These are phyloP conservation scores for Helminthosporium solani DNA, from an alignment of 2,329 filamentous ascomycete species.

Conservation along the genomic window DNA sequence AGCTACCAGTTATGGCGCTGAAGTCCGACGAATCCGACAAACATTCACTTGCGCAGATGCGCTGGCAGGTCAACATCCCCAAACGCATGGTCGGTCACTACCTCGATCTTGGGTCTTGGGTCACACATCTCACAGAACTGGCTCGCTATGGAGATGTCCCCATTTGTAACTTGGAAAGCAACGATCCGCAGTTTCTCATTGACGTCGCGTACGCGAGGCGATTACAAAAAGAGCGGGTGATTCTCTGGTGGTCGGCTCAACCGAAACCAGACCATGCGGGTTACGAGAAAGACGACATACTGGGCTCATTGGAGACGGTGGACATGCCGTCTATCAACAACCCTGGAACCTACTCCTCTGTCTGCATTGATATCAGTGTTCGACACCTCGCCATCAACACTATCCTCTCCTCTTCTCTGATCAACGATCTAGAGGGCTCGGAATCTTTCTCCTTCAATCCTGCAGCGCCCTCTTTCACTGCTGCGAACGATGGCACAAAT, in stretches of 20 bases:
- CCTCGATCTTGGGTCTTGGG: slow-evolving; percentile 88
- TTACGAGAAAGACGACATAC: slow-evolving; percentile 88
- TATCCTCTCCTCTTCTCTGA: slow-evolving; percentile 90
- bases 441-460: slow-evolving; percentile 86
- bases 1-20: slow-evolving; percentile 80
- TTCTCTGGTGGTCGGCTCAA: slow-evolving; percentile 93
- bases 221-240: slow-evolving; percentile 85
- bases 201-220: slow-evolving; percentile 92
- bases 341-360: slow-evolving; percentile 88
- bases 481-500: slow-evolving; percentile 62
- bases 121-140: slow-evolving; percentile 82
- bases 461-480: slow-evolving; percentile 62
- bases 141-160: slow-evolving; percentile 92
- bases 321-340: slow-evolving; percentile 93
- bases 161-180: slow-evolving; percentile 89
- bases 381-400: slow-evolving; percentile 97
- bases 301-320: slow-evolving; percentile 78
- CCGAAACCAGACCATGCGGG: slow-evolving; percentile 92
- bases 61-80: slow-evolving; percentile 89
- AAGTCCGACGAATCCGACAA: slow-evolving; percentile 82
- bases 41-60: slow-evolving; percentile 80
- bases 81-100: slow-evolving; percentile 87
- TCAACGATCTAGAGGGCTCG: slow-evolving; percentile 91
- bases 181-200: slow-evolving; percentile 92
- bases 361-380: slow-evolving; percentile 92